Evolutionary conservation across 139 green algal genomes (phyloP), one percentile per base, ranked within the genome.

Genomic region (Deuterostichococcus epilithicus): DNA sequence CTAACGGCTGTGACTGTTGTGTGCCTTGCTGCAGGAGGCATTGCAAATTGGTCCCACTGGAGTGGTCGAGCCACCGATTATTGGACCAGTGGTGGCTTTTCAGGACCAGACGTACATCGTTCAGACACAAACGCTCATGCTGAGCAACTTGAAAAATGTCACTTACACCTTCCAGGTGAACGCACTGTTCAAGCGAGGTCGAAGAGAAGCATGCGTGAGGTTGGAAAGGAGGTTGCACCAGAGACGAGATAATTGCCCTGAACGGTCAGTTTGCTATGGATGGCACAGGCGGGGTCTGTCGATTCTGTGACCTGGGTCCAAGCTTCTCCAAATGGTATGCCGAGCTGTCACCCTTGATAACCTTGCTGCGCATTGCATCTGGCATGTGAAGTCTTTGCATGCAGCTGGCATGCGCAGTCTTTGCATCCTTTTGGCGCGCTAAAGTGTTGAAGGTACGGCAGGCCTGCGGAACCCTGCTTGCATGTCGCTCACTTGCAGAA

Each of bases 51-150:
- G 34, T 0, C 67, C 67, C 67, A 73, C 52, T 26, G n/a, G 78
- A 25, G 76, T 1, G 33, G 73, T 79, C 20, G 32, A 13, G 1
- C 78, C 78, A 10, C n/a, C 34, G 5, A n/a, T 25, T 13, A 32
- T 83, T 37, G 23, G 35, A 8, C 78, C 78, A 23, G 78, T 71
- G 5, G 37, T 83, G 30, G 35, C 78, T 26, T 83, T 73, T 52
- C 47, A 74, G 59, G 73, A 74, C 30, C 67, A 74, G 28, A 67
- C 70, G 36, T 6, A 38, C 23, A 69, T 44, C 2, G 36, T 74
- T 22, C 44, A 28, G 66, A 66, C 73, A 23, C 73, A 79, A 67
- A 83, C 73, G 18, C 58, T 83, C 37, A 66, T 66, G 8, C 36
- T 83, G 44, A 28, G 23, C 47, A 83, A 83, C 32, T 28, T 25